phyloP scores from a whole-genome alignment of 2,329 filamentous ascomycete genomes.

The Anthostomella pinea region DNA sequence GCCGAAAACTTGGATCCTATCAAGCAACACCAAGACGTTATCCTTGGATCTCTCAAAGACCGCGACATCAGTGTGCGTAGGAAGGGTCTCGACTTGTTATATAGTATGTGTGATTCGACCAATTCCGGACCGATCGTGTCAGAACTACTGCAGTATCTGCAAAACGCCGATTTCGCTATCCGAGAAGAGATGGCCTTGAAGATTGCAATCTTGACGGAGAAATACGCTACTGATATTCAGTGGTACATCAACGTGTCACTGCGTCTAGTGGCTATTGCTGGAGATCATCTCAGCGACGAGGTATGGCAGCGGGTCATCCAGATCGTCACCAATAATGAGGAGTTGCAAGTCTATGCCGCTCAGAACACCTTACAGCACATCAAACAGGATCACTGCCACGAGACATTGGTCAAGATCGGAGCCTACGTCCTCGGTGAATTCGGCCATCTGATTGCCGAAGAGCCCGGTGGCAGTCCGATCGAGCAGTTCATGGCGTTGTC shows the following conservation, averaged over 20 bases:
- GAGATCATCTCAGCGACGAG: conserved; percentile 97
- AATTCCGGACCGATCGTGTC: conserved; percentile 92
- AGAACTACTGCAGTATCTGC: conserved; percentile 89
- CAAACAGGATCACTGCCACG: conserved; percentile 90
- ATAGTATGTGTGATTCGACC: conserved; percentile 98
- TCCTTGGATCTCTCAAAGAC: conserved; percentile 89
- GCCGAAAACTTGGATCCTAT: conserved; percentile 94
- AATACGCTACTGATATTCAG: conserved; percentile 96
- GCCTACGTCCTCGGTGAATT: conserved; percentile 96
- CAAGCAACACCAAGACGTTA: conserved; percentile 96
- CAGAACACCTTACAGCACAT: conserved; percentile 91
- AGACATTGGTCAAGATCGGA: conserved; percentile 96
- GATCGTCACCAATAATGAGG: conserved; percentile 98
- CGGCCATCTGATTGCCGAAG: conserved; percentile 92
- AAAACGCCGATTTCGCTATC: conserved; percentile 96
- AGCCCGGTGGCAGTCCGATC: conserved; percentile 87
- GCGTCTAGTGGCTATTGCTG: conserved; percentile 90
- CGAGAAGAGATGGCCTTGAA: conserved; percentile 99
- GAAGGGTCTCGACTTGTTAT: conserved; percentile 91
- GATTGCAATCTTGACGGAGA: conserved; percentile 96
- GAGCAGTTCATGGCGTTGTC: conserved; percentile 95
- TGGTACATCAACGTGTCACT: conserved; percentile 99
- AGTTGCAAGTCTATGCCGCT: conserved; percentile 93
- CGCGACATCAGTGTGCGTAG: conserved; percentile 95
- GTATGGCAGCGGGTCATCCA: conserved; percentile 99